These are phyloP conservation scores for Oropetium thomaeum DNA, from an alignment of 176 grass and related monocot species.

Conservation along the genomic window DNA sequence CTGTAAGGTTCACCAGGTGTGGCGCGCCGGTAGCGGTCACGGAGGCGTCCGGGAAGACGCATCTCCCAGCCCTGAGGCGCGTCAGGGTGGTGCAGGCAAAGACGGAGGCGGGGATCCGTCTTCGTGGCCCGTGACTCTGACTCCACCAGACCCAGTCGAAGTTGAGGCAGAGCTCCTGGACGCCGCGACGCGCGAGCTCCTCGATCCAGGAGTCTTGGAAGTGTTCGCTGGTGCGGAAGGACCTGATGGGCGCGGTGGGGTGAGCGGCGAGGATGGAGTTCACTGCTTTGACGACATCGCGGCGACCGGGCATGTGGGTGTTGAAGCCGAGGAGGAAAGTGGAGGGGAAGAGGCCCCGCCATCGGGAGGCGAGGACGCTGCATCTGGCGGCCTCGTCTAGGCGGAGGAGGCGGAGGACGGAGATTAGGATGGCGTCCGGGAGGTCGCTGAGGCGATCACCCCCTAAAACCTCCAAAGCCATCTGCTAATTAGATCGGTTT, in stretches of 20 bases:
- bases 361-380: slow-evolving; percentile 14
- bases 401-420: slow-evolving; percentile 19
- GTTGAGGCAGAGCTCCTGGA: slow-evolving; percentile 19
- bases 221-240: background rate
- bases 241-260: slow-evolving; percentile 6
- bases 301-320: background rate
- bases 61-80: background rate
- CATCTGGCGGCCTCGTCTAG: slow-evolving; percentile 16
- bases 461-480: too few relatives aligned
- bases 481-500: background rate
- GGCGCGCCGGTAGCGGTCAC: background rate
- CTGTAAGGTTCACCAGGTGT: background rate
- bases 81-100: slow-evolving; percentile 27
- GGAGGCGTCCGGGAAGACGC: slow-evolving; percentile 17
- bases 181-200: slow-evolving; percentile 16
- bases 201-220: slow-evolving; percentile 3
- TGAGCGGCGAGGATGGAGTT: slow-evolving; percentile 33
- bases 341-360: slow-evolving; percentile 26
- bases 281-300: background rate
- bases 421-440: background rate
- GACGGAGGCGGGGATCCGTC: slow-evolving; percentile 7
- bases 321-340: slow-evolving; percentile 30
- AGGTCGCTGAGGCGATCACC: background rate
- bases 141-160: background rate
- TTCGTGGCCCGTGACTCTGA: too few relatives aligned